Conservation (phyloP, 768 basidiomycete genomes). For the Zangia roseola region DNA sequence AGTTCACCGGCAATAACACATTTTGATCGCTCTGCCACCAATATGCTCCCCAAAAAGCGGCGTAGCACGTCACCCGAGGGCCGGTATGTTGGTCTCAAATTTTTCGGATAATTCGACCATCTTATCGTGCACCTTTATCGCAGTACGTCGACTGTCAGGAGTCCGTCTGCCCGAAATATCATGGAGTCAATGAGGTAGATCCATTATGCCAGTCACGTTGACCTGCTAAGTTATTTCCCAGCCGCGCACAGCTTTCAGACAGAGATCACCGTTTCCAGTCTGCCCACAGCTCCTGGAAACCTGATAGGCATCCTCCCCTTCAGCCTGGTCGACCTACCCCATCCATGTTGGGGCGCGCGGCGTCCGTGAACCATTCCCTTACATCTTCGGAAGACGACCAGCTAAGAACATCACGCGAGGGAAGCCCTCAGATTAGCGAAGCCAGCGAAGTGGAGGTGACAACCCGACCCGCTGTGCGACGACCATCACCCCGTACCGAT, state of each 20-base stretch:
- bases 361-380: slow-evolving; percentile 17
- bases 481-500: slow-evolving; percentile 28
- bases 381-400: slow-evolving; percentile 33
- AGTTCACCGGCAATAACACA: slow-evolving; percentile 31
- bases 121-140: slow-evolving; percentile 7
- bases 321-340: slow-evolving; percentile 8
- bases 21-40: slow-evolving; percentile 28
- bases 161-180: slow-evolving; percentile 15
- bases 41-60: slow-evolving; percentile 32
- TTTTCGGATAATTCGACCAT: slow-evolving; percentile 1
- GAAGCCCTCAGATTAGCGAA: slow-evolving; percentile 31
- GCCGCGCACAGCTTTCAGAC: slow-evolving; percentile 24
- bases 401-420: slow-evolving; percentile 28
- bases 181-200: slow-evolving; percentile 31
- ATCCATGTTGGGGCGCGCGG: slow-evolving; percentile 9
- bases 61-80: slow-evolving; percentile 32
- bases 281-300: slow-evolving; percentile 14
- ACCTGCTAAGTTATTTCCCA: slow-evolving; percentile 12
- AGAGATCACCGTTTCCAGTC: slow-evolving; percentile 10
- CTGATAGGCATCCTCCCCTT: slow-evolving; percentile 5
- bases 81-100: slow-evolving; percentile 19
- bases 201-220: background rate
- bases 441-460: slow-evolving; percentile 26
- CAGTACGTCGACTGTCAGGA: slow-evolving; percentile 17
- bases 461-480: slow-evolving; percentile 16